Evolutionary conservation across 2,329 filamentous ascomycete species (phyloP).

Genomic region (Verruconis gallopava): DNA sequence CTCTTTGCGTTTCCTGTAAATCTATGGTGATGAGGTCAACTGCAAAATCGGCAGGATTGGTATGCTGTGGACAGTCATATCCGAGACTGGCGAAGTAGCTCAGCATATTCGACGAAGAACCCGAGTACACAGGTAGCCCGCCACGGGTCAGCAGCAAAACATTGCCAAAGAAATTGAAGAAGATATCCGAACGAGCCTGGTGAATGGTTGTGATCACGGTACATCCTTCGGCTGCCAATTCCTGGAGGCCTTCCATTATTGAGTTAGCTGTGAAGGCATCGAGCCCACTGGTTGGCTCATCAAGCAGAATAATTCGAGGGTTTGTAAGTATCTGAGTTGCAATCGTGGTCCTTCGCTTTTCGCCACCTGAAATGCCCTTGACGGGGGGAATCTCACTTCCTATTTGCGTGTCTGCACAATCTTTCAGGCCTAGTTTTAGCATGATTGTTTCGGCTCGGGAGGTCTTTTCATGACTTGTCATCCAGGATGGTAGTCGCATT

Average conservation of each 20-base stretch:
- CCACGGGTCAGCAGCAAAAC: constrained; percentile 58
- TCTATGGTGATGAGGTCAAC: constrained; percentile 67
- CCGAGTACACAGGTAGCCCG: constrained; percentile 55
- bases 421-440: constrained; percentile 63
- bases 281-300: constrained; percentile 64
- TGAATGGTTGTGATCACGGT: constrained; percentile 66
- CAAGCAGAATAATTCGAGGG: constrained; percentile 57
- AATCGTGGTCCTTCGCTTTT: constrained; percentile 67
- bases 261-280: constrained; percentile 68
- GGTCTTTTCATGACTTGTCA: constrained; percentile 55
- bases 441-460: constrained; percentile 58
- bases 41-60: constrained; percentile 67
- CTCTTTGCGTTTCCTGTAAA: constrained; percentile 45
- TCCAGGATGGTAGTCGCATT: constrained; percentile 55
- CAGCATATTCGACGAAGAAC: constrained; percentile 50
- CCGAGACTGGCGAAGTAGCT: constrained; percentile 38
- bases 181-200: constrained; percentile 61
- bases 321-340: constrained; percentile 67
- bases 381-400: constrained; percentile 58
- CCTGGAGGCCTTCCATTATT: constrained; percentile 60
- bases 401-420: constrained; percentile 63
- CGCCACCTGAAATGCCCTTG: constrained; percentile 68
- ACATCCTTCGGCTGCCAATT: constrained; percentile 58
- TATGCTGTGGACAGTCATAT: constrained; percentile 52
- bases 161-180: constrained; percentile 65